These are phyloP conservation scores for Austroboletus novae-zelandiae DNA, from an alignment of 1,284 basidiomycete species.

Conservation along the genomic window DNA sequence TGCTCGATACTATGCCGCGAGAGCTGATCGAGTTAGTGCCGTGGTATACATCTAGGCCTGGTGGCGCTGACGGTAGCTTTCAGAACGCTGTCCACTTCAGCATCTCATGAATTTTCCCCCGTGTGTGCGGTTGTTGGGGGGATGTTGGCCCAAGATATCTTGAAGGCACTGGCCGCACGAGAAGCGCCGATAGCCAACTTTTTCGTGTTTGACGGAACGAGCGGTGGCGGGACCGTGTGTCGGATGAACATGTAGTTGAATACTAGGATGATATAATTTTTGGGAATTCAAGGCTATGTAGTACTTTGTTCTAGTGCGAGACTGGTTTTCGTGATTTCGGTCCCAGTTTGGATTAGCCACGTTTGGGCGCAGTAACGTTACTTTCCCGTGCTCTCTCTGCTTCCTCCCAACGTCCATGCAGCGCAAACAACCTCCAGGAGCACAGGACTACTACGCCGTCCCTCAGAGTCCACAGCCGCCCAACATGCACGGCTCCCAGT, in stretches of 20 bases:
- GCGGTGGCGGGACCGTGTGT: constrained; percentile 70
- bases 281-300: too few relatives aligned
- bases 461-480: constrained; percentile 45
- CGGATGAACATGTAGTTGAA: constrained; percentile 45
- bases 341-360: constrained; percentile 26
- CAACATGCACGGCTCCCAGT: constrained; percentile 30
- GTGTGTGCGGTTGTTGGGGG: constrained; percentile 93
- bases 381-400: constrained; percentile 10
- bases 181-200: constrained; percentile 94
- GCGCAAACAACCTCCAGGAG: constrained; percentile 26
- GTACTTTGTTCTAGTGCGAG: background rate
- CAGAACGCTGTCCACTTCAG: constrained; percentile 65
- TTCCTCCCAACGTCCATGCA: constrained; percentile 30
- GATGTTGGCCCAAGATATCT: constrained; percentile 90
- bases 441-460: constrained; percentile 46
- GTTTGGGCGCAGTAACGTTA: constrained; percentile 13
- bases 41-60: constrained; percentile 2
- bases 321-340: constrained; percentile 4
- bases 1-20: constrained; percentile 51
- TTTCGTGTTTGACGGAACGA: constrained; percentile 84
- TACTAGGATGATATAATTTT: too few relatives aligned
- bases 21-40: constrained; percentile 55
- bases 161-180: constrained; percentile 87
- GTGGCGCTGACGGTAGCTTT: constrained; percentile 8
- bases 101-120: constrained; percentile 83